Conservation (phyloP, 2,329 filamentous ascomycete species). For the Aspergillus phoenicis region DNA sequence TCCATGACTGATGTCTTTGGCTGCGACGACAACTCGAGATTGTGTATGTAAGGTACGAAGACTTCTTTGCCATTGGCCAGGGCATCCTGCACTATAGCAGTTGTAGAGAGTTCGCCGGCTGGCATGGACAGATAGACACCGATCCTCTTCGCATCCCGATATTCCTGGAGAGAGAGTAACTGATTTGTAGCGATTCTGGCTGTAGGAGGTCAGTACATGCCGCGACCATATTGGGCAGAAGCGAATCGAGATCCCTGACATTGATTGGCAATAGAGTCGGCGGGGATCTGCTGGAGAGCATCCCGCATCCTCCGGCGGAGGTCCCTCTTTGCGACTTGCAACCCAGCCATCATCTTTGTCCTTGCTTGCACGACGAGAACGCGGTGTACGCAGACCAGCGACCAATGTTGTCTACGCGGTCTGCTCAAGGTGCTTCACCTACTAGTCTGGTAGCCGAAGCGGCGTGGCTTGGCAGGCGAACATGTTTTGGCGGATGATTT, state of each 20-base stretch:
- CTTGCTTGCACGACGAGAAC: not conserved
- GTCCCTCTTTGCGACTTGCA: constrained; percentile 73
- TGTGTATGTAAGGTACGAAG: constrained; percentile 87
- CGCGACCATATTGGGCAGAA: constrained; percentile 3
- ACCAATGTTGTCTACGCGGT: too few relatives aligned
- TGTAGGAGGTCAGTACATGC: constrained; percentile 44
- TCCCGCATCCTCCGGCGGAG: constrained; percentile 71
- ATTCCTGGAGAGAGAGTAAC: constrained; percentile 70
- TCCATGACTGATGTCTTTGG: constrained; percentile 78
- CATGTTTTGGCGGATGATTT: constrained; percentile 15
- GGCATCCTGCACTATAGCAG: constrained; percentile 78
- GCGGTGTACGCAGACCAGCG: not conserved
- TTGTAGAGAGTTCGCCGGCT: constrained; percentile 79
- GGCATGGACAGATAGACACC: constrained; percentile 96
- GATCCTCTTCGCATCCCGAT: constrained; percentile 71
- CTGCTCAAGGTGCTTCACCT: too few relatives aligned
- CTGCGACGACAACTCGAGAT: constrained; percentile 45
- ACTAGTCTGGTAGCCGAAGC: not conserved
- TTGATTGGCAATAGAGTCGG: constrained; percentile 66
- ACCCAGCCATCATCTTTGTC: constrained; percentile 53
- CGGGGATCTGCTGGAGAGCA: constrained; percentile 62
- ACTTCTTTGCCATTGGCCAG: constrained; percentile 77
- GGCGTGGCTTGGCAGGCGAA: constrained; percentile 16
- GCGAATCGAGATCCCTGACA: constrained; percentile 57
- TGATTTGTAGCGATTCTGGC: constrained; percentile 66